These are phyloP conservation scores for Stentor coeruleus DNA, from an alignment of 73 alveolate genomes.

Conservation along the genomic window DNA sequence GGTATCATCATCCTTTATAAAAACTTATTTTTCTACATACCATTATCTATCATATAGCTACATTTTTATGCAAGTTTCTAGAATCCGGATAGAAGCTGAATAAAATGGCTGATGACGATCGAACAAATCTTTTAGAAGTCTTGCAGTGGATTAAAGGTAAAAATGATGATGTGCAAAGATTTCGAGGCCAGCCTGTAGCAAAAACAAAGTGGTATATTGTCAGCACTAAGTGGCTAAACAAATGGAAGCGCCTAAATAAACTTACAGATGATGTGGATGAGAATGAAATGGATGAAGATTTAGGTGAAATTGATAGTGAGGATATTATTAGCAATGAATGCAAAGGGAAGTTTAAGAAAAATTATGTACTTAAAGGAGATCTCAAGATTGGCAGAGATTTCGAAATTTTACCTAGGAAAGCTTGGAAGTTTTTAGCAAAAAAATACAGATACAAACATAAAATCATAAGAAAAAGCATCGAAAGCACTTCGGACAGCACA, in stretches of 20 bases:
- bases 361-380: neutral
- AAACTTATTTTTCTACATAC: too few relatives aligned
- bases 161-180: constrained; percentile 2
- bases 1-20: too few relatives aligned
- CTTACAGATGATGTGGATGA: neutral
- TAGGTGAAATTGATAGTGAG: neutral
- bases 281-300: neutral
- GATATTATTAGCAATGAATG: neutral
- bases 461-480: neutral
- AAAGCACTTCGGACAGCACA: neutral
- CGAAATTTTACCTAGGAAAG: constrained; percentile 9
- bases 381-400: neutral
- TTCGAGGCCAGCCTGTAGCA: constrained; percentile 11
- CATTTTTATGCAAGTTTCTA: too few relatives aligned
- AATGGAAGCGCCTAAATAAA: neutral
- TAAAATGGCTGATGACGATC: neutral
- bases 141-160: neutral
- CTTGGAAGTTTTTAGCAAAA: neutral
- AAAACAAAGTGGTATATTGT: neutral
- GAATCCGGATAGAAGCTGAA: neutral
- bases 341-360: neutral
- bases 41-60: too few relatives aligned
- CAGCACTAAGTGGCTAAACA: neutral
- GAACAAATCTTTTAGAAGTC: constrained; percentile 7
- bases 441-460: neutral